These are phyloP conservation scores for Hymenoscyphus scutula DNA, from an alignment of 2,329 filamentous ascomycete genomes.

Conservation along the genomic window DNA sequence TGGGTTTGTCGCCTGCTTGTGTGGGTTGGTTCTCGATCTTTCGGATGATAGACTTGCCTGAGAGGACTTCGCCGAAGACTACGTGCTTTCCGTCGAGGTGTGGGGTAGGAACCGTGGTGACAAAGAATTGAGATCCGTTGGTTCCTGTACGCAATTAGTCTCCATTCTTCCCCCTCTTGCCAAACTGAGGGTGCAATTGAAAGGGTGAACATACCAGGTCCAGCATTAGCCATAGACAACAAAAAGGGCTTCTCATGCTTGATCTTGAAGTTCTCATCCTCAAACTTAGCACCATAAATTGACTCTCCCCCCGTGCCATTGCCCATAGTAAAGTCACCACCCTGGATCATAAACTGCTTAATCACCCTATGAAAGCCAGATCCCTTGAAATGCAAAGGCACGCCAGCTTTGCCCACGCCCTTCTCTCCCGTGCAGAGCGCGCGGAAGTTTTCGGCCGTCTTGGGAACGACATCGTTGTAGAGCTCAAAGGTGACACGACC, in stretches of 20 bases:
- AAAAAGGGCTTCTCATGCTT: constrained; percentile 94
- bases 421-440: constrained; percentile 94
- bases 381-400: constrained; percentile 89
- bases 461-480: constrained; percentile 74
- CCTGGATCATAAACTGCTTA: constrained; percentile 98
- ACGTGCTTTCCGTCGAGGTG: constrained; percentile 97
- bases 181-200: neutral
- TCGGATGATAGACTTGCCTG: constrained; percentile 86
- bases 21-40: constrained; percentile 84
- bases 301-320: constrained; percentile 96
- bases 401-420: constrained; percentile 75
- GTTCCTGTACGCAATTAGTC: constrained; percentile 56
- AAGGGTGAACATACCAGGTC: constrained; percentile 62
- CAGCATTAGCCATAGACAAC: constrained; percentile 96
- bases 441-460: constrained; percentile 96
- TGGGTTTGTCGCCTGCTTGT: constrained; percentile 73
- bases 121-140: constrained; percentile 97
- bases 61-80: constrained; percentile 91
- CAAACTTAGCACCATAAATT: constrained; percentile 96
- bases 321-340: constrained; percentile 92
- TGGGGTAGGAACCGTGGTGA: constrained; percentile 92
- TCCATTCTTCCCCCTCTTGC: neutral
- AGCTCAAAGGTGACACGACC: constrained; percentile 88
- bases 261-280: constrained; percentile 90
- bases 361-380: constrained; percentile 94